phyloP scores from a whole-genome alignment of 2,329 filamentous ascomycete genomes.

The Ceratocystiopsis sp. region DNA sequence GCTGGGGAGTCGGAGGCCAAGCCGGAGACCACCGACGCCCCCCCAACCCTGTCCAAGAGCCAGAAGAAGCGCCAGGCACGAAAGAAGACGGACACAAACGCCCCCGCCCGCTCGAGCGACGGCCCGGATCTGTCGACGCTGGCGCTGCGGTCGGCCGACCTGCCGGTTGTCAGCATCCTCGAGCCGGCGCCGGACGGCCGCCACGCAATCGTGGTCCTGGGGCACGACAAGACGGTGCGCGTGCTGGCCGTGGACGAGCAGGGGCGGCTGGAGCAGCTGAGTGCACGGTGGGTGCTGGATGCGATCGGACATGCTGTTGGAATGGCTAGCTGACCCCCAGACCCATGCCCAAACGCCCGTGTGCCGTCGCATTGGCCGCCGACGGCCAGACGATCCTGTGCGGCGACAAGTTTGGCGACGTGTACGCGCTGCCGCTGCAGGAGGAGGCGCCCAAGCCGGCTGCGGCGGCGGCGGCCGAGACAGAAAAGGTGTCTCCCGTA shows the following conservation, averaged over 20 bases:
- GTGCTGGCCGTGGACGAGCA: constrained; percentile 54
- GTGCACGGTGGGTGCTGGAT: constrained; percentile 40
- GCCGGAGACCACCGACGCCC: not conserved
- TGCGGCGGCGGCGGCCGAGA: not conserved
- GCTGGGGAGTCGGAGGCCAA: not conserved
- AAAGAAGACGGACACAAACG: not conserved
- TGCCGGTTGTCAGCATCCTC: constrained; percentile 53
- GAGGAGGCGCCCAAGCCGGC: constrained; percentile 5
- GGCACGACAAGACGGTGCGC: constrained; percentile 81
- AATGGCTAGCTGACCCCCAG: constrained; percentile 23
- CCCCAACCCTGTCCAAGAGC: not conserved
- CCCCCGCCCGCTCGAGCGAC: no score
- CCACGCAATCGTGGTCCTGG: constrained; percentile 62
- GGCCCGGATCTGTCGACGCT: no score
- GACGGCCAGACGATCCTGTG: constrained; percentile 59
- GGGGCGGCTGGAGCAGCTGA: constrained; percentile 48
- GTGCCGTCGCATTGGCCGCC: constrained; percentile 51
- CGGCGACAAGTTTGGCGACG: constrained; percentile 94
- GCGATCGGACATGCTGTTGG: constrained; percentile 1
- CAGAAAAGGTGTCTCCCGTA: not conserved
- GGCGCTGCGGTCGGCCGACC: constrained; percentile 23
- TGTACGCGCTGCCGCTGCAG: constrained; percentile 70
- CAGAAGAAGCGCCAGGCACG: not conserved
- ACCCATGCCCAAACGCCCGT: constrained; percentile 78
- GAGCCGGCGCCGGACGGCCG: constrained; percentile 44